Base-by-base conservation (phyloP, 176 grass and related monocot species). In the Aegilops tauschii region DNA sequence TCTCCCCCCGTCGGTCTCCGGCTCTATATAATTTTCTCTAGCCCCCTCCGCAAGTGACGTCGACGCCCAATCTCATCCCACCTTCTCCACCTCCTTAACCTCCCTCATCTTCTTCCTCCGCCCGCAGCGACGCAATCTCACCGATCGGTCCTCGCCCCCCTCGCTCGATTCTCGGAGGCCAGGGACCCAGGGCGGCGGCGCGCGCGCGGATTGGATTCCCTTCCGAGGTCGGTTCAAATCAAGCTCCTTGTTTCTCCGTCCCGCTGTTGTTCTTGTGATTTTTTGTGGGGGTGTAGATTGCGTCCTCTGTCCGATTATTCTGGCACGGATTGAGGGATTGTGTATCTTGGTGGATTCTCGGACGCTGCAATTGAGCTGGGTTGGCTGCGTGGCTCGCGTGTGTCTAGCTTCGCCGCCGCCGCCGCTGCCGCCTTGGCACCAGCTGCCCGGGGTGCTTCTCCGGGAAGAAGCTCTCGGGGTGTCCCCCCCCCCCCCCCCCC, bases 1-100 rank as follows among this genome's bases (percentile, higher is more conserved):
- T 6, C 1, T 0, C 8, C 31, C 81, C 27, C 3, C 13, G 11
- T 12, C 21, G 14, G 5, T 28, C 9, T 78, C 45, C 62, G 13
- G 9, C 12, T 52, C 50, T 67, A 65, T 66, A 85, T 65, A 50
- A 32, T 21, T 58, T 40, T 79, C 23, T 21, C 44, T 52, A 16
- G 62, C 9, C 63, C 64, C 76, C 47, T 80, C 84, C 66, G 76
- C 52, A 23, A 72, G 65, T 72, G 77, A 86, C 76, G 84, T 80
- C 64, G 49, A 61, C 84, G 35, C 65, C 65, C 45, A 39, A 72
- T 80, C 84, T 77, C 75, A 54, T 44, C 64, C 47, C n/a, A 44
- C 12, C 81, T 5, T 1, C 28, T 17, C 28, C 20, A 39, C 23
- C 5, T 14, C 50, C 21, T 39, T 25, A 8, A 58, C 78, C 62